Evolutionary conservation across 768 basidiomycete genomes (phyloP), one percentile per base, ranked within the genome.

Genomic region (Megacollybia marginata): DNA sequence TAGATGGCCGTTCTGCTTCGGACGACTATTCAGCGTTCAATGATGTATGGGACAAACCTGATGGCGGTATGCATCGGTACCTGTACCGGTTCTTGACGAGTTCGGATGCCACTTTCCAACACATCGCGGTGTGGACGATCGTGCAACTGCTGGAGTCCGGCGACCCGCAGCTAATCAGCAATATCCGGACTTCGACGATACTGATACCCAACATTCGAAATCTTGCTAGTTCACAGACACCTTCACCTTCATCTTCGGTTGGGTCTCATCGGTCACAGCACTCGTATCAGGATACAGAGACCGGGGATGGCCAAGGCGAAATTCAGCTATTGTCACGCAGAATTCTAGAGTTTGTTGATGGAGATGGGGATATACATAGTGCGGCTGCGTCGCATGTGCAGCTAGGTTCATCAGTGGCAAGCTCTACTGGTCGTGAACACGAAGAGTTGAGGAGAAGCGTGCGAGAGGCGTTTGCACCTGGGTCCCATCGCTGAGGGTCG

Each of bases 121-220:
- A 99, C 62, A 99, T 98, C 54, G 96, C 96, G 33, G 93, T 99
- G 42, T 99, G 96, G 96, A 97, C 96, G 0, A 94, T 98, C 56
- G 94, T 97, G 20, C 96, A 99, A 62, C 70, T 99, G 18, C 75
- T 99, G 23, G 96, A 99, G 64, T 95, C 95, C n/a, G 89, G 91
- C 53, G 90, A 98, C 65, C 86, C 88, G 16, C 85, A 90, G 62
- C 72, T 98, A 38, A 88, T 87, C 52, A 87, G 82, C 67, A 94
- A 89, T 70, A 92, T 98, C 65, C 90, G 92, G 50, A 79, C 70
- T 48, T 97, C 95, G 5, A 76, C 70, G 50, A 71, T 90, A 49
- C 73, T 98, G 52, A 79, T 91, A 42, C 84, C 92, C 16, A 88
- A 89, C 48, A 94, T 98, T 55, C 86, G 86, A 46, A 81, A 83